A percentile compares a stretch with the other conserved stretches of the same genome.
phyloP scores from a whole-genome alignment of 164 flowering plant species.

The Nelumbo lutea region DNA sequence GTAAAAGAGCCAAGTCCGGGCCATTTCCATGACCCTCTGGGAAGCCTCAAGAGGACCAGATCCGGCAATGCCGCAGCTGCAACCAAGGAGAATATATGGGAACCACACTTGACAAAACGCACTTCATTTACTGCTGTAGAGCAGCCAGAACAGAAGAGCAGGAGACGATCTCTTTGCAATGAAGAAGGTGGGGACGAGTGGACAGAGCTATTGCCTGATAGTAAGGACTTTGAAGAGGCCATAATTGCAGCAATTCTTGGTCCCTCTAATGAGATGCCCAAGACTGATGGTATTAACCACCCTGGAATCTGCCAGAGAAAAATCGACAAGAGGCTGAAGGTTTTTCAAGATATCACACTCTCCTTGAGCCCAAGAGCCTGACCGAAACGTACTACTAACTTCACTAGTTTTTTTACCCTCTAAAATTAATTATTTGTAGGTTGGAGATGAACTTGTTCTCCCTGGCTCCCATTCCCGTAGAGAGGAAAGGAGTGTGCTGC shows the following conservation, averaged over 20 bases:
- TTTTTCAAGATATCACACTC: slow-evolving; percentile 73
- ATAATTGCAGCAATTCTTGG: slow-evolving; percentile 77
- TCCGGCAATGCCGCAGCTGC: slow-evolving; percentile 37
- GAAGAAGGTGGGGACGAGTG: slow-evolving; percentile 33
- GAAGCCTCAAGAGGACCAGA: slow-evolving; percentile 67
- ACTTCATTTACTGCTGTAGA: background rate
- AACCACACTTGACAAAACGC: background rate
- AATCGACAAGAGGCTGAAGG: slow-evolving; percentile 76
- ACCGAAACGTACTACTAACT: slow-evolving; percentile 3
- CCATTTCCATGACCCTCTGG: slow-evolving; percentile 33
- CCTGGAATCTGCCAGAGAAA: slow-evolving; percentile 23
- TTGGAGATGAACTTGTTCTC: slow-evolving; percentile 96
- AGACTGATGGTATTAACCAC: slow-evolving; percentile 10
- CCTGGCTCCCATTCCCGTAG: slow-evolving; percentile 20
- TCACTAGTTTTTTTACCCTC: slow-evolving; percentile 3
- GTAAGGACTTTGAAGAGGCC: slow-evolving; percentile 78
- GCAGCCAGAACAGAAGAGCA: slow-evolving; percentile 40
- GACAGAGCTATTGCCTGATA: slow-evolving; percentile 55
- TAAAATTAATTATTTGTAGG: slow-evolving; percentile 11
- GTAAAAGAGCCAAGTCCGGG: slow-evolving; percentile 16
- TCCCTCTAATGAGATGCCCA: slow-evolving; percentile 19
- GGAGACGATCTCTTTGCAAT: slow-evolving; percentile 38
- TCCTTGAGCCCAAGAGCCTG: slow-evolving; percentile 74
- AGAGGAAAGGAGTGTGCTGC: background rate
- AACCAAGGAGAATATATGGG: background rate